Conservation (phyloP, 208 protist species). For the Entamoeba histolytica region DNA sequence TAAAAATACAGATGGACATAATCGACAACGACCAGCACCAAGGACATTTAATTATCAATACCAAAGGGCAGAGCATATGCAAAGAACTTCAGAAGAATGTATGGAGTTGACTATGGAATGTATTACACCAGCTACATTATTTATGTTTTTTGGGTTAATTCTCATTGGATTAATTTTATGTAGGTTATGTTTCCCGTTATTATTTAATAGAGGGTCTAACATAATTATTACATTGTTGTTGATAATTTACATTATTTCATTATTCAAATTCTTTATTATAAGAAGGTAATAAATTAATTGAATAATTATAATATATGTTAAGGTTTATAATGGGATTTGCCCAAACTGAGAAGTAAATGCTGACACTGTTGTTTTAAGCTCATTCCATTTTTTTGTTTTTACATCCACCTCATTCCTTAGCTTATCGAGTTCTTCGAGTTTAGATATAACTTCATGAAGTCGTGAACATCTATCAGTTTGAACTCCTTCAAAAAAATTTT, state of each 20-base stretch:
- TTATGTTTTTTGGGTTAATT: background rate
- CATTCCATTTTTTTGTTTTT: background rate
- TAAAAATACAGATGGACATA: background rate
- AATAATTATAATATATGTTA: background rate
- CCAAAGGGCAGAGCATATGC: background rate
- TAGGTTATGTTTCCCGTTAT: background rate
- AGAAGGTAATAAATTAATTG: background rate
- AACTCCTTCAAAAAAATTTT: no score
- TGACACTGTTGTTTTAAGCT: background rate
- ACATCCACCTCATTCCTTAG: background rate
- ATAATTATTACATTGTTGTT: background rate
- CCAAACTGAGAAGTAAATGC: background rate
- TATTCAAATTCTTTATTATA: background rate
- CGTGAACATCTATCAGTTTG: no score
- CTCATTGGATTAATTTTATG: background rate
- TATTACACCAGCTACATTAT: background rate
- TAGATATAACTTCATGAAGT: background rate
- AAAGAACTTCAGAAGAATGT: background rate
- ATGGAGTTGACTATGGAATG: background rate
- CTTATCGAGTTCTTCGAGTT: background rate
- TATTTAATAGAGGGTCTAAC: background rate
- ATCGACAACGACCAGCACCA: background rate
- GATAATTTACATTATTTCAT: background rate
- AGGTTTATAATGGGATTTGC: background rate
- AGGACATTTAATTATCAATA: background rate